These are phyloP conservation scores for Podila clonocystis DNA, from an alignment of 192 early-diverging fungal species.

Conservation along the genomic window DNA sequence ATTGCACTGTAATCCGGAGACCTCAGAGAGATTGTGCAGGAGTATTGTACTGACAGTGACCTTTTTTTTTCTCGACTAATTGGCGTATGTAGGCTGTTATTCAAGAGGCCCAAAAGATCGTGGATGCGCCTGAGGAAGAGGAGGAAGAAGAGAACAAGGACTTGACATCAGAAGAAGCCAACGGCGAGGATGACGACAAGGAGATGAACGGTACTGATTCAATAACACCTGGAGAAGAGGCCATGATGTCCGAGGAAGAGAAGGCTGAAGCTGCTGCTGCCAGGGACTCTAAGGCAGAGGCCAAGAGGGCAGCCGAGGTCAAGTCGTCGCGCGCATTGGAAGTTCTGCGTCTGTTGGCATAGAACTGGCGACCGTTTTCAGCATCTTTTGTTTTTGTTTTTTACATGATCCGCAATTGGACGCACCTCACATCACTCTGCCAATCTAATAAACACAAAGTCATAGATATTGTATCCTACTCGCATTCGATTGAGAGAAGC, in stretches of 20 bases:
- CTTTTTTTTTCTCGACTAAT: neutral
- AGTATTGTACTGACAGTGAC: neutral
- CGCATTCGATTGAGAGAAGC: too few species aligned
- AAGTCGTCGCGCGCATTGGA: conserved; percentile 37
- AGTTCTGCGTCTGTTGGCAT: conserved; percentile 33
- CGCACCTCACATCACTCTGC: too few species aligned
- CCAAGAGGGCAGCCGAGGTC: conserved; percentile 33
- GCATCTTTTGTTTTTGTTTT: too few species aligned
- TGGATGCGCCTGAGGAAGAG: conserved; percentile 36
- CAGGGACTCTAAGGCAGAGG: conserved; percentile 27
- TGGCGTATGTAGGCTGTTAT: conserved; percentile 20
- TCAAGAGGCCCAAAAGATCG: conserved; percentile 45
- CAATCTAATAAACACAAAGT: too few species aligned
- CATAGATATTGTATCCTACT: too few species aligned
- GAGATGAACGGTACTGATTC: conserved; percentile 34
- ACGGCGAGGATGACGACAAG: conserved; percentile 8
- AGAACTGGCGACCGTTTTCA: neutral
- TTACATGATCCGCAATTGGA: too few species aligned
- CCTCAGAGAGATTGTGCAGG: too few species aligned
- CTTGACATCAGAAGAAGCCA: neutral
- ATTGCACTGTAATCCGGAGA: neutral
- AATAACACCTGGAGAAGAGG: conserved; percentile 12
- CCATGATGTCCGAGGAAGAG: conserved; percentile 40
- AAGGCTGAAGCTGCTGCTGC: conserved; percentile 37
- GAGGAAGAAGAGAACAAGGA: conserved; percentile 15